Conservation (phyloP, 192 early-diverging fungal species). For the Jimgerdemannia flammicorona region DNA sequence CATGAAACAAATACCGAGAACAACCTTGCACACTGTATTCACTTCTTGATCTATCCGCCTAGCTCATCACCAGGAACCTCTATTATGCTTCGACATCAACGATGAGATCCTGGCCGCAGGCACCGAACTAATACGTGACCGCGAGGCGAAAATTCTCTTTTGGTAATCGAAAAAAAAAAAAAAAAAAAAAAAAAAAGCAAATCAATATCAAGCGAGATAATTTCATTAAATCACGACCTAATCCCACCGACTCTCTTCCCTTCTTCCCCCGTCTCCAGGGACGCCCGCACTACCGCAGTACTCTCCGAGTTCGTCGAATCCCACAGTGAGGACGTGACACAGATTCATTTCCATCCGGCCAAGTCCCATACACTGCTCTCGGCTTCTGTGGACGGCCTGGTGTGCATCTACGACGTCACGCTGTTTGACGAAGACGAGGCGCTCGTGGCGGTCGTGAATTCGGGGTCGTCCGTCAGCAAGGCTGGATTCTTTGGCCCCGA, state of each 20-base stretch:
- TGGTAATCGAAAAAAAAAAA: conserved; percentile 21
- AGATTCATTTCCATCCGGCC: conserved; percentile 61
- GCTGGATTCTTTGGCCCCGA: conserved; percentile 90
- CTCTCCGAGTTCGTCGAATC: conserved; percentile 53
- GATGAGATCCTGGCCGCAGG: conserved; percentile 47
- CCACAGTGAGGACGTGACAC: conserved; percentile 75
- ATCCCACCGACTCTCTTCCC: neutral
- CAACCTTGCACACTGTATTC: too few relatives aligned
- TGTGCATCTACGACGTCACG: conserved; percentile 71
- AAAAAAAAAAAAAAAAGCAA: conserved; percentile 10
- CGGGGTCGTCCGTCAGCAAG: conserved; percentile 74
- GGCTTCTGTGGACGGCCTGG: conserved; percentile 69
- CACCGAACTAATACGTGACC: conserved; percentile 35
- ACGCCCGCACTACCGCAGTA: conserved; percentile 23
- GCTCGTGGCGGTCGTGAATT: conserved; percentile 78
- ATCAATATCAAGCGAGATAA: neutral
- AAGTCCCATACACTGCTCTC: conserved; percentile 53
- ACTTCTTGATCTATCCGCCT: neutral
- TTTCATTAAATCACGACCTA: conserved; percentile 6
- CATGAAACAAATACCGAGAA: too few relatives aligned
- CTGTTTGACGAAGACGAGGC: conserved; percentile 88
- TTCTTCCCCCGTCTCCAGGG: conserved; percentile 1
- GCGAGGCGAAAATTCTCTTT: conserved; percentile 48
- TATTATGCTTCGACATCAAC: conserved; percentile 53
- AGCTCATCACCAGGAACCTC: conserved; percentile 4